These are phyloP conservation scores for Colletotrichum cordylinicola DNA, from an alignment of 2,329 filamentous ascomycete genomes.

Conservation along the genomic window DNA sequence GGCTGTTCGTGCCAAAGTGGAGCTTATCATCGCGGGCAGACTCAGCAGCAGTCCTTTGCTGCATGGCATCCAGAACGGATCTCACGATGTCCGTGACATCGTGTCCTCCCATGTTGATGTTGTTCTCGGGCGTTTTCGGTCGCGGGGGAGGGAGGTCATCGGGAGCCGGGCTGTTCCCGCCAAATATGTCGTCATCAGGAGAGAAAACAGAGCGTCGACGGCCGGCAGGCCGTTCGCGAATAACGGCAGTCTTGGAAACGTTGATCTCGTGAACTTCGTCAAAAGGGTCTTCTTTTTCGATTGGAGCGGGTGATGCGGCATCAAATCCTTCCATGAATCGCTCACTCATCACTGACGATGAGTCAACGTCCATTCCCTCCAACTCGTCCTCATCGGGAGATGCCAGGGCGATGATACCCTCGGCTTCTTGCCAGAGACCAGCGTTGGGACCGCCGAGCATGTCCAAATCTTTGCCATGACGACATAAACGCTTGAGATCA, in stretches of 20 bases:
- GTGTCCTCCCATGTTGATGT: conserved; percentile 32
- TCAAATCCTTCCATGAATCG: conserved; percentile 55
- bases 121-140: conserved; percentile 47
- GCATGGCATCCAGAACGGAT: conserved; percentile 70
- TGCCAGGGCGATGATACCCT: conserved; percentile 87
- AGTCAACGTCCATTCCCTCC: conserved; percentile 41
- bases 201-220: conserved; percentile 68
- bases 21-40: conserved; percentile 56
- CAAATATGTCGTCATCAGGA: conserved; percentile 72
- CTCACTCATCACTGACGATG: conserved; percentile 46
- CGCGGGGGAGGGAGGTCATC: conserved; percentile 43
- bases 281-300: conserved; percentile 50
- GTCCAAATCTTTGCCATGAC: conserved; percentile 71
- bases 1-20: conserved; percentile 72
- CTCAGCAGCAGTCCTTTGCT: conserved; percentile 54
- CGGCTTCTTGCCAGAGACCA: conserved; percentile 78
- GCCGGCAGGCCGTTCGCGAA: conserved; percentile 57
- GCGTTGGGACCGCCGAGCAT: conserved; percentile 66
- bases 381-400: conserved; percentile 68
- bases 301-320: conserved; percentile 35
- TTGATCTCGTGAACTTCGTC: conserved; percentile 44
- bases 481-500: conserved; percentile 78
- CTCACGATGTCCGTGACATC: conserved; percentile 58
- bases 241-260: conserved; percentile 56
- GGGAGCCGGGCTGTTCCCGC: conserved; percentile 50